phyloP scores from a whole-genome alignment of 352 stramenopile species.

The Thalassiosira tumida region DNA sequence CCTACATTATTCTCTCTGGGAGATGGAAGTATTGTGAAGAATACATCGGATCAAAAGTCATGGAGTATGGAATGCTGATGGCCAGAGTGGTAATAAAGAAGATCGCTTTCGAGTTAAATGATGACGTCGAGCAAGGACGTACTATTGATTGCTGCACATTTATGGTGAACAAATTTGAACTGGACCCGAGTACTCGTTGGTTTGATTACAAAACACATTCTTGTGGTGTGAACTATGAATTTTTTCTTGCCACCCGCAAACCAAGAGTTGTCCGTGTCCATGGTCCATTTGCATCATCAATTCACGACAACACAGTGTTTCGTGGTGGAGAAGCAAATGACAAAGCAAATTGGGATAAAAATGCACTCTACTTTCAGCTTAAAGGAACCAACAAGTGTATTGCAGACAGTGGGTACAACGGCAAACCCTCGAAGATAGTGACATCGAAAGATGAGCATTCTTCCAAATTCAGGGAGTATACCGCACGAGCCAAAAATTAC shows the following conservation, averaged over 20 bases:
- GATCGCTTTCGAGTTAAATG: conserved; percentile 12
- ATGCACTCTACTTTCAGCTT: conserved; percentile 39
- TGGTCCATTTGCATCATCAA: conserved; percentile 36
- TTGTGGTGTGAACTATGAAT: conserved; percentile 53
- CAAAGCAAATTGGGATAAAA: conserved; percentile 36
- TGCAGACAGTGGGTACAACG: conserved; percentile 47
- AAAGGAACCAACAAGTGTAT: conserved; percentile 13
- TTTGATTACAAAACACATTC: conserved; percentile 56
- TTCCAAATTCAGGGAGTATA: conserved; percentile 28
- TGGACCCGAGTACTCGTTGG: conserved; percentile 26
- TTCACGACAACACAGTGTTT: conserved; percentile 47
- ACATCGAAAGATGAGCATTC: conserved; percentile 49
- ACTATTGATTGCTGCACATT: conserved; percentile 32
- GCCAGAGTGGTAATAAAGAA: background rate
- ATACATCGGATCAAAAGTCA: conserved; percentile 20
- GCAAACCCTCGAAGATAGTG: conserved; percentile 36
- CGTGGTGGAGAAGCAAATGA: background rate
- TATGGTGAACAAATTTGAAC: conserved; percentile 30
- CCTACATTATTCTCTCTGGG: conserved; percentile 22
- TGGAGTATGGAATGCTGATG: conserved; percentile 12
- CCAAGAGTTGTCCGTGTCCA: conserved; percentile 26
- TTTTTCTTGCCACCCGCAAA: conserved; percentile 16
- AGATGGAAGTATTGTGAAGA: conserved; percentile 42
- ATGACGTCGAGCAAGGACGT: background rate
- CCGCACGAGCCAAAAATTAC: conserved; percentile 16